Conservation (phyloP, 192 early-diverging fungal genomes). For the Coemansia sp. region DNA sequence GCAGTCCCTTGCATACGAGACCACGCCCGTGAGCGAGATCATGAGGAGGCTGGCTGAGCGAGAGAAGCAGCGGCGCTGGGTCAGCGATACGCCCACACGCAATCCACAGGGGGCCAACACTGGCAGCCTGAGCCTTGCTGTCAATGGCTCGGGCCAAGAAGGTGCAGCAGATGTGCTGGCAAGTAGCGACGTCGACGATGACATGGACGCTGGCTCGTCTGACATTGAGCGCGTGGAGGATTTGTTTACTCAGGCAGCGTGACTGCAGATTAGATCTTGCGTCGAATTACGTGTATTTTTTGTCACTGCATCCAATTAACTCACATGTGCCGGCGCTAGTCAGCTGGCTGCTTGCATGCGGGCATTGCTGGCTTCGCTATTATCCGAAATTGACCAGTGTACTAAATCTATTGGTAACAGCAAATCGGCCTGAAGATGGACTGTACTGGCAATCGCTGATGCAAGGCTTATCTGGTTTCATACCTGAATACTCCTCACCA, state of each 20-base stretch:
- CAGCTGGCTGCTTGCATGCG: neutral
- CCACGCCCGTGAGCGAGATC: constrained; percentile 40
- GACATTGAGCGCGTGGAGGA: constrained; percentile 42
- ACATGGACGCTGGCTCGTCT: constrained; percentile 12
- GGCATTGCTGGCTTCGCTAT: no score
- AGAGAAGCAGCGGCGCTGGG: constrained; percentile 47
- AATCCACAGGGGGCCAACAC: neutral
- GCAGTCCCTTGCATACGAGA: constrained; percentile 23
- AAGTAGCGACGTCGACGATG: constrained; percentile 7
- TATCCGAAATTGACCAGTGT: neutral
- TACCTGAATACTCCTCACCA: neutral
- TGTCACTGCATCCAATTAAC: neutral
- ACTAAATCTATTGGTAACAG: neutral
- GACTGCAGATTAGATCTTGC: neutral
- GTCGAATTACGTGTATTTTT: neutral
- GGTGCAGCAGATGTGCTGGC: neutral
- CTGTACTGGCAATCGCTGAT: neutral
- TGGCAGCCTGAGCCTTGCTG: neutral
- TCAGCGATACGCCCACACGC: constrained; percentile 40
- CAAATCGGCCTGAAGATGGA: neutral
- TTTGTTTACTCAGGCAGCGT: constrained; percentile 32
- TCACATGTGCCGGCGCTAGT: neutral
- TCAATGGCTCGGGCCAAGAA: neutral
- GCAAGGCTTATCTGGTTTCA: neutral
- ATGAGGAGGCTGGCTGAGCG: constrained; percentile 44